Evolutionary conservation across 805 yeast genomes (phyloP).

Genomic region (Pichia nakasei): DNA sequence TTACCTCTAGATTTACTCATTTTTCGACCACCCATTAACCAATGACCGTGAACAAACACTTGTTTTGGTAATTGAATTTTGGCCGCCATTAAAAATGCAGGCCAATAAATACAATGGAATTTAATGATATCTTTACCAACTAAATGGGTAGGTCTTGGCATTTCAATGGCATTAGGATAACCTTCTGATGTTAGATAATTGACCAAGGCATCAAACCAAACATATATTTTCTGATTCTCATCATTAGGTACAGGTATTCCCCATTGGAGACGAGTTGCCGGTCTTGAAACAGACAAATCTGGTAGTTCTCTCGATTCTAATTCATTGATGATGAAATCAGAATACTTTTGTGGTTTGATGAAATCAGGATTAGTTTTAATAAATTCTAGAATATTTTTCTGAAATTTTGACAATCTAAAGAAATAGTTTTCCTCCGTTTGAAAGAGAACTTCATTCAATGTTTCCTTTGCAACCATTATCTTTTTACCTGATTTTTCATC

Average conservation of each 20-base stretch:
- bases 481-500: constrained; percentile 25
- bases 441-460: constrained; percentile 65
- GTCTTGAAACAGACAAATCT: constrained; percentile 86
- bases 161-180: constrained; percentile 32
- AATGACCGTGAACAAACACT: constrained; percentile 86
- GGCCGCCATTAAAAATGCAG: constrained; percentile 81
- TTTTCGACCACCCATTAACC: constrained; percentile 83
- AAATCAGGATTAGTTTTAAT: constrained; percentile 45
- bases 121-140: constrained; percentile 87
- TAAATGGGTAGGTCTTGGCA: constrained; percentile 46
- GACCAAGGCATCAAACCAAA: constrained; percentile 92
- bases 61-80: constrained; percentile 59
- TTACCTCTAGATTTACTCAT: constrained; percentile 93
- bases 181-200: constrained; percentile 72
- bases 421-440: constrained; percentile 83
- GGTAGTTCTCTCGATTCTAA: constrained; percentile 38
- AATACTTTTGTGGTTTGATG: constrained; percentile 57
- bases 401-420: constrained; percentile 62
- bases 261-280: constrained; percentile 71
- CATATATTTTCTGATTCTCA: constrained; percentile 71
- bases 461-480: constrained; percentile 46
- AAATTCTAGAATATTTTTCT: constrained; percentile 39
- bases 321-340: constrained; percentile 47
- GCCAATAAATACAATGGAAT: constrained; percentile 94
- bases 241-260: constrained; percentile 86